phyloP scores from a whole-genome alignment of 192 early-diverging fungal genomes.

The Entomortierella lignicola region DNA sequence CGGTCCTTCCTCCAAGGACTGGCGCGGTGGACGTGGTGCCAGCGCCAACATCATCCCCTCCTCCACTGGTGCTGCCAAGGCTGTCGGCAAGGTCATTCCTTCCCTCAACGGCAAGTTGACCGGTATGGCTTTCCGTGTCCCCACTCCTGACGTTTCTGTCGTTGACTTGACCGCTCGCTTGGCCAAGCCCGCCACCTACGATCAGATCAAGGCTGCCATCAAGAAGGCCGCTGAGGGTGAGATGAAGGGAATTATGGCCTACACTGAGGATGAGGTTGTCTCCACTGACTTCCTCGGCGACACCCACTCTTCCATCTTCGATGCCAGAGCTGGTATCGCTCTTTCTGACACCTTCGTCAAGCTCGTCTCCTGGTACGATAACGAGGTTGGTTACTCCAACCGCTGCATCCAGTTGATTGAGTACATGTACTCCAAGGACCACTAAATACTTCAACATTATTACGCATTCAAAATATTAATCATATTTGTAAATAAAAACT shows the following conservation, averaged over 20 bases:
- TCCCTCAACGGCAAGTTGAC: conserved; percentile 95
- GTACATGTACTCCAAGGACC: conserved; percentile 71
- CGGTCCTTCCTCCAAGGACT: conserved; percentile 96
- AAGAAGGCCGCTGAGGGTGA: conserved; percentile 85
- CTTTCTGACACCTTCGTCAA: conserved; percentile 98
- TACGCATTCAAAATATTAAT: conserved; percentile 7
- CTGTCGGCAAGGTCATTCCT: conserved; percentile 98
- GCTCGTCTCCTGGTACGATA: conserved; percentile 95
- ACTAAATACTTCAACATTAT: conserved; percentile 27
- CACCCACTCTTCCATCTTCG: conserved; percentile 93
- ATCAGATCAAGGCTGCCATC: conserved; percentile 89
- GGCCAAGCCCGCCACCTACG: conserved; percentile 89
- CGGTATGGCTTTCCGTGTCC: conserved; percentile 99
- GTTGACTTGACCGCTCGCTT: conserved; percentile 97
- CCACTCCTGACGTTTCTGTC: conserved; percentile 93
- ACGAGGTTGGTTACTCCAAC: conserved; percentile 92
- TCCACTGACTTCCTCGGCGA: conserved; percentile 96
- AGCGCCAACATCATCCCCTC: conserved; percentile 96
- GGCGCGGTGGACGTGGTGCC: conserved; percentile 97
- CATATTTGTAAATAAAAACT: conserved; percentile 28
- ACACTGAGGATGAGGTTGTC: conserved; percentile 95
- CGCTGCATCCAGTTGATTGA: conserved; percentile 92
- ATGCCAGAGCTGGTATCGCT: conserved; percentile 97
- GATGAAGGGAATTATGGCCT: conserved; percentile 91
- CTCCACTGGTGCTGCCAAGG: conserved; percentile 98